Evolutionary conservation across 257 asterid species (phyloP), one percentile per base, ranked within the genome.

Genomic region (Osmanthus fragrans): DNA sequence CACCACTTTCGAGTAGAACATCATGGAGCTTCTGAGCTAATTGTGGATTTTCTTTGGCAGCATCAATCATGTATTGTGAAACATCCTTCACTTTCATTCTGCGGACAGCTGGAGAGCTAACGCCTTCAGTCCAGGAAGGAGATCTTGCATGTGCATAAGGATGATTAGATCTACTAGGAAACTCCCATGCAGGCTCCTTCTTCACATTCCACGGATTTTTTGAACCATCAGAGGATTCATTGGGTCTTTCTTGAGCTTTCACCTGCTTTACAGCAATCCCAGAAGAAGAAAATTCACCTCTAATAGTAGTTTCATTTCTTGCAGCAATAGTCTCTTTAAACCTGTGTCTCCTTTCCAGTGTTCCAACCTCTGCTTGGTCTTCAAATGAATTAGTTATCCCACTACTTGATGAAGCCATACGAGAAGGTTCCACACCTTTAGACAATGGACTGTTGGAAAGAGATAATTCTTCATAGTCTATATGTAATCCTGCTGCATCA

Each of bases 81-180:
- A 90, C 97, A 75, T 95, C 97, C 83, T 95, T 93, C 82, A 87
- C 99, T 81, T 95, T 91, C 89, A 85, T 89, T 78, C 88, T 91
- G n/a, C 85, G 88, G 70, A 80, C 96, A 58, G 97, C 97, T 27
- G 98, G 97, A 60, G 97, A 90, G 85, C 98, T 91, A 73, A 92
- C 90, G 51, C 98, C 99, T 89, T 95, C 98, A 45, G 99, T 95
- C 99, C 99, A 95, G 10, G 99, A 95, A 66, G 99, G 99, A 78
- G 99, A 95, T 81, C 97, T 85, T 75, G 93, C 93, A 77, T 91
- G 98, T 78, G 93, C 68, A 76, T 78, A 82, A 79, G 89, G 82
- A 81, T 89, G 86, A 83, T 42, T 82, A 69, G 89, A 83, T 85
- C 93, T 87, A 70, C 73, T 73, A 18, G 86, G 85, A 74, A 80